phyloP scores from a whole-genome alignment of 75 land plant species.

The Sequoiadendron giganteum region DNA sequence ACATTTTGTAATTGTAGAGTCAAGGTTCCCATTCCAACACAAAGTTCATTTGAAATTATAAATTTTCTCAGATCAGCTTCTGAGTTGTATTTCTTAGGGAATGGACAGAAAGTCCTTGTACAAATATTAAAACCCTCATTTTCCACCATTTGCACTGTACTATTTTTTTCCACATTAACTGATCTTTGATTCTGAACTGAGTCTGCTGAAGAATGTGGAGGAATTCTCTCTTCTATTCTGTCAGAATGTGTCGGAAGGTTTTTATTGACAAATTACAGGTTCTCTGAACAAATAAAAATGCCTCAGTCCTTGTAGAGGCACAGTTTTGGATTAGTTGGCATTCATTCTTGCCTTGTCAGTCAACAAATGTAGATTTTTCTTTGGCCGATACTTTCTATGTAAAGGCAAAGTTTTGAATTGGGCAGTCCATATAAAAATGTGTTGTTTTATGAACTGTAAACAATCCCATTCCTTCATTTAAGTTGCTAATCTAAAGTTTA shows the following conservation, averaged over 20 bases:
- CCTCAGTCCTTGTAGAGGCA: background rate
- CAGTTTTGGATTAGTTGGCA: slow-evolving; percentile 1
- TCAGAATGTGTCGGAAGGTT: background rate
- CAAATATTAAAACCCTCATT: slow-evolving; percentile 8
- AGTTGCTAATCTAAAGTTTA: background rate
- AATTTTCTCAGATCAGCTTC: background rate
- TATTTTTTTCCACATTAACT: slow-evolving; percentile 6
- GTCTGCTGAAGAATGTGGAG: slow-evolving; percentile 8
- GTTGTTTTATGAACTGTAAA: background rate
- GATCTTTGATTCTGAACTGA: background rate
- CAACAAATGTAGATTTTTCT: background rate
- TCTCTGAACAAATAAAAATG: slow-evolving; percentile 1
- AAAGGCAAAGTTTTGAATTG: background rate
- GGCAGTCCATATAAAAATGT: background rate
- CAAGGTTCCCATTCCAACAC: background rate
- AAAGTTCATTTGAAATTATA: background rate
- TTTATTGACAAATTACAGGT: slow-evolving; percentile 1
- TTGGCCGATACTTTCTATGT: background rate
- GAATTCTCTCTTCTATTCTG: background rate
- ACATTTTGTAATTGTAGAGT: slow-evolving; percentile 9
- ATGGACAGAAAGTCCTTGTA: slow-evolving; percentile 15
- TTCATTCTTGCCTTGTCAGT: background rate
- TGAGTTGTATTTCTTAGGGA: slow-evolving; percentile 6
- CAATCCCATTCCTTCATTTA: background rate
- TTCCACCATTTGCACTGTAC: background rate